Conservation (phyloP, 371 early-diverging fungal species). For the Coemansia sp. region DNA sequence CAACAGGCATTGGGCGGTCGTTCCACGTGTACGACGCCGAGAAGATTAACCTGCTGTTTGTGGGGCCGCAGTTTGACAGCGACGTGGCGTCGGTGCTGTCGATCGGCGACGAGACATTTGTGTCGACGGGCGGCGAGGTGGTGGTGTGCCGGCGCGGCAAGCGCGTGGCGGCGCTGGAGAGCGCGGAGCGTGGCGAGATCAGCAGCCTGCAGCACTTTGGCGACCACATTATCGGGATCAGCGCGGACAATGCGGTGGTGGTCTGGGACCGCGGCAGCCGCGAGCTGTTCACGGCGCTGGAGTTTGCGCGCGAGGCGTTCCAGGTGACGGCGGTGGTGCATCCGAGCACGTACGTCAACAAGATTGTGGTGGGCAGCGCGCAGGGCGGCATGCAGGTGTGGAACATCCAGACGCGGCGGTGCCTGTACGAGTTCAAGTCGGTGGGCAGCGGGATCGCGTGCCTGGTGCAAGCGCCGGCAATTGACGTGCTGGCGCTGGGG, state of each 20-base stretch:
- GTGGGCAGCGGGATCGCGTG: constrained; percentile 75
- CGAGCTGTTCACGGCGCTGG: constrained; percentile 75
- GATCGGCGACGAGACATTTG: constrained; percentile 70
- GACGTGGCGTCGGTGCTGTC: constrained; percentile 78
- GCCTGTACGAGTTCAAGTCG: constrained; percentile 77
- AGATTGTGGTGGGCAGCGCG: constrained; percentile 81
- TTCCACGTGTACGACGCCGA: constrained; percentile 85
- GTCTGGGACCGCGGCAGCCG: constrained; percentile 71
- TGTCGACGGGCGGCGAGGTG: constrained; percentile 67
- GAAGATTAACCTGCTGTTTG: constrained; percentile 64
- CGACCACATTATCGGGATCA: constrained; percentile 72
- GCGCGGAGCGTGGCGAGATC: constrained; percentile 36
- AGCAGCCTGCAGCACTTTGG: constrained; percentile 68
- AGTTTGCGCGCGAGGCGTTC: constrained; percentile 72
- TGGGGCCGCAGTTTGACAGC: constrained; percentile 68
- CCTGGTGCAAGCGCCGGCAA: constrained; percentile 83
- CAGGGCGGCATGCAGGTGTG: constrained; percentile 91
- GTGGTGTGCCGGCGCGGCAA: constrained; percentile 73
- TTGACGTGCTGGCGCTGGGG: constrained; percentile 92
- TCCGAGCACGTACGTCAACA: constrained; percentile 96
- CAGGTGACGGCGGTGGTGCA: constrained; percentile 77
- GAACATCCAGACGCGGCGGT: constrained; percentile 74
- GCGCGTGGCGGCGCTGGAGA: constrained; percentile 51
- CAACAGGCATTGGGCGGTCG: constrained; percentile 79
- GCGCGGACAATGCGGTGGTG: constrained; percentile 76